Conservation (phyloP, 176 grass and related monocot genomes). For the Oryza australiensis region DNA sequence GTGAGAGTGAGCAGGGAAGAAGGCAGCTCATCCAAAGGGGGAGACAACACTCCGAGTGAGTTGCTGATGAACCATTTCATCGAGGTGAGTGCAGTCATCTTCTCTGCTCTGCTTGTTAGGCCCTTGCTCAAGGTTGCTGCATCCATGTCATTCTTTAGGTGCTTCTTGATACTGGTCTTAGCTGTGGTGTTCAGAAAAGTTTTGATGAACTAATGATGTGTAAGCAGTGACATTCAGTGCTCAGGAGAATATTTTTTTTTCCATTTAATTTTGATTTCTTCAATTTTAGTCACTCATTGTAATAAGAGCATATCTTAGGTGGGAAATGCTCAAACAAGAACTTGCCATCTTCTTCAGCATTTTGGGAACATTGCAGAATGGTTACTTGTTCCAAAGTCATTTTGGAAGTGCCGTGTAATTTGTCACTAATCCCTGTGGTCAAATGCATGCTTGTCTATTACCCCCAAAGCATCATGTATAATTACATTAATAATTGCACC, state of each 20-base stretch:
- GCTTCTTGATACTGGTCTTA: slow-evolving; percentile 31
- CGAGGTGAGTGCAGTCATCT: slow-evolving; percentile 39
- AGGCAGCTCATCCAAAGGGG: slow-evolving; percentile 27
- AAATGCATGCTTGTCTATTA: not conserved
- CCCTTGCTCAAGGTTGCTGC: slow-evolving; percentile 32
- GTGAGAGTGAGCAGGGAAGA: not conserved
- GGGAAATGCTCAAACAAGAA: slow-evolving; percentile 6
- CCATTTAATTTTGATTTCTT: not conserved
- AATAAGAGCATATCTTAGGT: slow-evolving; percentile 20
- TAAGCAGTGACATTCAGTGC: not conserved
- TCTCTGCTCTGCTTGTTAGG: slow-evolving; percentile 25
- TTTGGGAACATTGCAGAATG: not conserved
- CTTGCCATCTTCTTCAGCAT: not conserved
- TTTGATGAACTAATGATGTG: not conserved
- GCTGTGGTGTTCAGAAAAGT: slow-evolving; percentile 19
- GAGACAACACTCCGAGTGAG: slow-evolving; percentile 4
- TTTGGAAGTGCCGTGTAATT: not conserved
- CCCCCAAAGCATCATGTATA: not conserved
- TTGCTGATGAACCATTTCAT: slow-evolving; percentile 50
- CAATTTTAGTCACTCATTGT: not conserved
- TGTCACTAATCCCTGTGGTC: not conserved
- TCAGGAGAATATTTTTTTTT: not conserved
- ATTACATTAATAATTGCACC: not conserved
- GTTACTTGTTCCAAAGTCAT: not conserved
- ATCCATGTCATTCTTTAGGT: slow-evolving; percentile 39